Evolutionary conservation across 2,329 filamentous ascomycete genomes (phyloP).

Genomic region (Phoma herbarum): DNA sequence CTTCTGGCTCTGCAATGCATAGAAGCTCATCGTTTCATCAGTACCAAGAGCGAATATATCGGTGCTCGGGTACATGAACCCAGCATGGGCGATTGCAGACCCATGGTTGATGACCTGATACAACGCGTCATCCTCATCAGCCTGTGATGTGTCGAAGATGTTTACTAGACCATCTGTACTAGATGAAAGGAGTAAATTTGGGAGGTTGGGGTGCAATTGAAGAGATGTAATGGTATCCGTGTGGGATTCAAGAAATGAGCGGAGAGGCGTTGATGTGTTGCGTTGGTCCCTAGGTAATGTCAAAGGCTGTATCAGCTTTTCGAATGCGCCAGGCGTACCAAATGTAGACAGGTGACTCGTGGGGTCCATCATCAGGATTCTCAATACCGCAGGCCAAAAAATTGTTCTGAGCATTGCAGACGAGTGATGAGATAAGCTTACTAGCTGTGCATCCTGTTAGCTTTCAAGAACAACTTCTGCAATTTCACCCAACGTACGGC

Average conservation of each 20-base stretch:
- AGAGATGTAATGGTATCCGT: slow-evolving; percentile 69
- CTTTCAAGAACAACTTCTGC: neutral
- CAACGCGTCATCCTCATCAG: slow-evolving; percentile 78
- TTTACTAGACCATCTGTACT: slow-evolving; percentile 84
- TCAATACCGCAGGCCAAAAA: slow-evolving; percentile 78
- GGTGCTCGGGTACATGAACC: slow-evolving; percentile 66
- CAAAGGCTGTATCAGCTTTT: neutral
- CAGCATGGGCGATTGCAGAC: slow-evolving; percentile 77
- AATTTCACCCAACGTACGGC: slow-evolving; percentile 30
- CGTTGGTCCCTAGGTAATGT: slow-evolving; percentile 50
- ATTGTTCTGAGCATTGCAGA: slow-evolving; percentile 64
- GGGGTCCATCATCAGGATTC: slow-evolving; percentile 62
- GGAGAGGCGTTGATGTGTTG: slow-evolving; percentile 47
- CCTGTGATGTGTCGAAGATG: slow-evolving; percentile 71
- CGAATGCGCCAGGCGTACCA: slow-evolving; percentile 35
- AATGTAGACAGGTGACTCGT: slow-evolving; percentile 50
- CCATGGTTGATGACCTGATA: slow-evolving; percentile 81
- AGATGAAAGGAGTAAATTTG: slow-evolving; percentile 73
- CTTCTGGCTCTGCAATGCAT: slow-evolving; percentile 71
- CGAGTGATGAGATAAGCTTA: slow-evolving; percentile 69
- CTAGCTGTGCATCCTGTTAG: slow-evolving; percentile 53
- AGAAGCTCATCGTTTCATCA: slow-evolving; percentile 79
- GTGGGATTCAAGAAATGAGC: slow-evolving; percentile 57
- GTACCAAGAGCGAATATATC: slow-evolving; percentile 76
- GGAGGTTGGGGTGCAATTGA: slow-evolving; percentile 68